phyloP scores from a whole-genome alignment of 805 yeast species.

The Komagataella populi region DNA sequence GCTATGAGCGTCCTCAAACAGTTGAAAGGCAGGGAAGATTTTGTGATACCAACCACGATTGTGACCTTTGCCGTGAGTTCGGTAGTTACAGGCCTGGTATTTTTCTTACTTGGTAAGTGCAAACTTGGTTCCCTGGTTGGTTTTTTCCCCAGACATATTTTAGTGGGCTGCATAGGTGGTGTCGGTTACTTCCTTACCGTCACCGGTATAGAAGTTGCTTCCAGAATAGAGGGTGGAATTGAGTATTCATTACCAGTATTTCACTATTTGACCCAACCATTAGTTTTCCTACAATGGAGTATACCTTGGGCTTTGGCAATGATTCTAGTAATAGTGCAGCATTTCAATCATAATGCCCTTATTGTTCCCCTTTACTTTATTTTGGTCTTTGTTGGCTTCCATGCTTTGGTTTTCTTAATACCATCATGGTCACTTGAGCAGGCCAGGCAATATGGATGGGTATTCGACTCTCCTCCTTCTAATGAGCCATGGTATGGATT shows the following conservation, averaged over 20 bases:
- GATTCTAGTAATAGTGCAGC: conserved; percentile 48
- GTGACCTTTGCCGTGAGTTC: conserved; percentile 77
- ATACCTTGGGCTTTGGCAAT: conserved; percentile 56
- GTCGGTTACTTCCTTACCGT: conserved; percentile 87
- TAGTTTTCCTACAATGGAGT: conserved; percentile 48
- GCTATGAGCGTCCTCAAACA: conserved; percentile 54
- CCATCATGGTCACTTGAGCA: conserved; percentile 50
- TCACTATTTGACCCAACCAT: conserved; percentile 25
- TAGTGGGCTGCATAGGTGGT: conserved; percentile 97
- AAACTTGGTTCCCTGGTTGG: conserved; percentile 80
- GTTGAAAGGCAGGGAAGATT: conserved; percentile 27
- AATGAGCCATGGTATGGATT: conserved; percentile 86
- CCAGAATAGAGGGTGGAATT: conserved; percentile 65
- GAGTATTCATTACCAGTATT: conserved; percentile 50
- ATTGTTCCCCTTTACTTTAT: conserved; percentile 77
- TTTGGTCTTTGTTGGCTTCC: conserved; percentile 54
- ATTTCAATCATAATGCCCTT: conserved; percentile 43
- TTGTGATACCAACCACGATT: conserved; percentile 72
- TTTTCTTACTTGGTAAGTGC: conserved; percentile 64
- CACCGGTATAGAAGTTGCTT: conserved; percentile 87
- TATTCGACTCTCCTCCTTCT: conserved; percentile 52
- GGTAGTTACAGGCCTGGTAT: conserved; percentile 74
- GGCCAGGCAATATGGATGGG: conserved; percentile 74
- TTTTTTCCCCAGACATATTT: conserved; percentile 89
- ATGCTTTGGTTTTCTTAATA: conserved; percentile 45